Evolutionary conservation across 352 stramenopile genomes (phyloP).

Genomic region (Phytophthora chlamydospora): DNA sequence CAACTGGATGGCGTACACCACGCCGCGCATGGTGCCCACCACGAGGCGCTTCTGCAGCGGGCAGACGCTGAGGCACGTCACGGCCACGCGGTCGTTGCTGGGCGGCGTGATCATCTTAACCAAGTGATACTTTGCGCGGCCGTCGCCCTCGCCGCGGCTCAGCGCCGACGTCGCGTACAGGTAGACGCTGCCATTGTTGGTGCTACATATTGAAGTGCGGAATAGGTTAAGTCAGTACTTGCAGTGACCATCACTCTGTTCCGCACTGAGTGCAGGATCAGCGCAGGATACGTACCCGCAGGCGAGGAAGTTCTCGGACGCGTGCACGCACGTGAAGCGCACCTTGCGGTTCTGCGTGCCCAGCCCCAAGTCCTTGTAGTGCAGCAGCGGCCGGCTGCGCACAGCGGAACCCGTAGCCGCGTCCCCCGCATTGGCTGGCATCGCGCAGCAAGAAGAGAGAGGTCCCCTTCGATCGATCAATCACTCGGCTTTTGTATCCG

Average conservation of each 20-base stretch:
- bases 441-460: constrained; percentile 7
- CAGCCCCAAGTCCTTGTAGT: constrained; percentile 75
- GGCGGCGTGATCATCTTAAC: constrained; percentile 89
- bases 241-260: constrained; percentile 31
- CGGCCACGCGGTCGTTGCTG: constrained; percentile 68
- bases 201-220: constrained; percentile 29
- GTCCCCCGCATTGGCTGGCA: constrained; percentile 27
- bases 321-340: constrained; percentile 82
- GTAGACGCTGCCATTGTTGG: constrained; percentile 84
- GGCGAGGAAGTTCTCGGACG: constrained; percentile 85
- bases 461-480: neutral
- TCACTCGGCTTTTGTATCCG: constrained; percentile 17
- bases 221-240: constrained; percentile 29
- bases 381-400: constrained; percentile 64
- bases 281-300: constrained; percentile 62
- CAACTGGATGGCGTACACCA: constrained; percentile 84
- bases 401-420: constrained; percentile 9
- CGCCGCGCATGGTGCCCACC: constrained; percentile 76
- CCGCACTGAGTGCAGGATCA: constrained; percentile 9
- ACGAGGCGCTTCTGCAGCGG: constrained; percentile 82
- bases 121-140: constrained; percentile 72
- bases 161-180: constrained; percentile 75
- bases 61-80: constrained; percentile 83
- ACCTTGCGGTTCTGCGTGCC: constrained; percentile 66
- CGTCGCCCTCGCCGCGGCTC: constrained; percentile 40